phyloP scores from a whole-genome alignment of 2,329 filamentous ascomycete genomes.

The Aspergillus intermedius region DNA sequence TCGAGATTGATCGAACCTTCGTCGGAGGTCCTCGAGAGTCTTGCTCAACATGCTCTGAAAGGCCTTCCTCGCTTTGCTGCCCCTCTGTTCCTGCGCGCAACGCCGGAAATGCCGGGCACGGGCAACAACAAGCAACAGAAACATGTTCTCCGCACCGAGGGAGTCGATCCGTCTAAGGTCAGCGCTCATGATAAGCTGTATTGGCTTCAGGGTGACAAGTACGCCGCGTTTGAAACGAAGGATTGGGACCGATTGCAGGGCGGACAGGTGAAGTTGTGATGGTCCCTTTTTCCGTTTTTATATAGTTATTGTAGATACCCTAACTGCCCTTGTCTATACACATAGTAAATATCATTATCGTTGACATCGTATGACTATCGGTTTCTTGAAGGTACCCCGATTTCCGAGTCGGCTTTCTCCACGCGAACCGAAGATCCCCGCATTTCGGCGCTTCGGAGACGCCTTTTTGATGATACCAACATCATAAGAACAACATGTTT shows the following conservation, averaged over 20 bases:
- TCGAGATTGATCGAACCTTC: constrained; percentile 22
- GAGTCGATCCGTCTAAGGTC: constrained; percentile 56
- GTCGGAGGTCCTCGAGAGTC: constrained; percentile 46
- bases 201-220: constrained; percentile 61
- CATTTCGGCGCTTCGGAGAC: not conserved
- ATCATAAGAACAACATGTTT: not conserved
- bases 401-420: not conserved
- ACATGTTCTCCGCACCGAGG: constrained; percentile 61
- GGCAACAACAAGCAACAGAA: constrained; percentile 91
- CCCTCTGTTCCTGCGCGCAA: constrained; percentile 69
- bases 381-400: not conserved
- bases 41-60: constrained; percentile 54
- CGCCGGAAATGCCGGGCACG: constrained; percentile 59
- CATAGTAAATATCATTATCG: too few relatives aligned
- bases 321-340: not conserved
- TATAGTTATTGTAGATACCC: not conserved
- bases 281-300: too few relatives aligned
- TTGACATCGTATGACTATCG: not conserved
- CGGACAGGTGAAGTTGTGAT: constrained; percentile 64
- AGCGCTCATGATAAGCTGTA: constrained; percentile 46
- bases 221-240: constrained; percentile 58
- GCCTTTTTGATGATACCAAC: not conserved
- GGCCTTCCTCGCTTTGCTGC: constrained; percentile 66
- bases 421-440: not conserved
- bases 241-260: constrained; percentile 65